These are phyloP conservation scores for Telopea speciosissima DNA, from an alignment of 177 flowering plant genomes.

Conservation along the genomic window DNA sequence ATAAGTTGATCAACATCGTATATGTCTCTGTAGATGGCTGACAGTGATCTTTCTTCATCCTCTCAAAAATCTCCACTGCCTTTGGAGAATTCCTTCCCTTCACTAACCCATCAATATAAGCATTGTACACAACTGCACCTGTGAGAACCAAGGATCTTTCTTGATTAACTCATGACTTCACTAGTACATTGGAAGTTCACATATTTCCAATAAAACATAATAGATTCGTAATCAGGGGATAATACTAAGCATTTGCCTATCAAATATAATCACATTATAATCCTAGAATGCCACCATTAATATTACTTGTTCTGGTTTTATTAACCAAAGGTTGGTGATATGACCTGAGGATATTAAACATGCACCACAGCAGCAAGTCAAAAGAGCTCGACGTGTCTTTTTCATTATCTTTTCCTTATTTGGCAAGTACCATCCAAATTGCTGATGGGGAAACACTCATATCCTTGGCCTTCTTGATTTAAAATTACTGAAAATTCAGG, in stretches of 20 bases:
- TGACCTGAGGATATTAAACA: background rate
- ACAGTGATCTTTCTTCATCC: constrained; percentile 74
- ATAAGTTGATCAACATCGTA: constrained; percentile 77
- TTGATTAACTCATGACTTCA: constrained; percentile 6
- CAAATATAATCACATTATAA: no score
- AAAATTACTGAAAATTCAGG: background rate
- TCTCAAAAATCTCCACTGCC: constrained; percentile 62
- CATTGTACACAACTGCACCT: constrained; percentile 79
- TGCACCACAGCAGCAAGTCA: background rate
- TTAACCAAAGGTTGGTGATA: background rate
- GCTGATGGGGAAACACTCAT: no score
- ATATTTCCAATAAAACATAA: background rate
- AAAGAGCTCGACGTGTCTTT: no score
- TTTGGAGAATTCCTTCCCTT: constrained; percentile 52
- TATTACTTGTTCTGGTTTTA: background rate
- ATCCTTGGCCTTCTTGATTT: no score
- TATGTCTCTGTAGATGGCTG: constrained; percentile 69
- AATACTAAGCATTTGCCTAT: background rate
- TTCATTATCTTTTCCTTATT: no score
- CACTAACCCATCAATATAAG: constrained; percentile 72
- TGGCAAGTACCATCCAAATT: no score
- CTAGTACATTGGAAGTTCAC: background rate
- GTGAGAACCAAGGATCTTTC: constrained; percentile 12
- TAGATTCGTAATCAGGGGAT: background rate
- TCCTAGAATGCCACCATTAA: background rate